Percentiles rank a stretch among this genome's conserved stretches.
These are phyloP conservation scores for Diaporthe vaccinii DNA, from an alignment of 2,329 filamentous ascomycete genomes.

Conservation along the genomic window DNA sequence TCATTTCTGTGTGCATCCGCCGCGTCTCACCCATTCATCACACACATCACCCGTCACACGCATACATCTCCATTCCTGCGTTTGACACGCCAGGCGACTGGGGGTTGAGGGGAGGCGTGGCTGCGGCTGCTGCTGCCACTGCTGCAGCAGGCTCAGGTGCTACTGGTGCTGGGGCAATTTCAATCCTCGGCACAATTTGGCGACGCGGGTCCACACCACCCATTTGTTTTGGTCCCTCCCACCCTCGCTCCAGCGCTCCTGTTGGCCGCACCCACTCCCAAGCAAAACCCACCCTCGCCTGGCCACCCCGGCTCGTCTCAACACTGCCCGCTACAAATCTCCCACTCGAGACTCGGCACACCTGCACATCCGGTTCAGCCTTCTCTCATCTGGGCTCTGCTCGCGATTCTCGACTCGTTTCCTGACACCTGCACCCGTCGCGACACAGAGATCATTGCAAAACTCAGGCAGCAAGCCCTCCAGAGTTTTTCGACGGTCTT, in stretches of 20 bases:
- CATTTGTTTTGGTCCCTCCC: conserved; percentile 39
- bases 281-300: conserved; percentile 25
- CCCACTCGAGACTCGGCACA: conserved; percentile 40
- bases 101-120: conserved; percentile 29
- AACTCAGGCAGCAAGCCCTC: conserved; percentile 22
- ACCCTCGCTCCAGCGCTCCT: conserved; percentile 28
- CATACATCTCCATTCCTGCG: conserved; percentile 18
- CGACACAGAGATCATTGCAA: conserved; percentile 39
- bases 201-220: conserved; percentile 38
- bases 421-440: conserved; percentile 30
- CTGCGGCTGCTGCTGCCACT: conserved; percentile 25
- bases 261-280: conserved; percentile 25
- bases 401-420: conserved; percentile 35
- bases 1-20: neutral
- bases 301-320: conserved; percentile 37
- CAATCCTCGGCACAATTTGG: conserved; percentile 41
- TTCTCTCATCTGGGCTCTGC: conserved; percentile 36
- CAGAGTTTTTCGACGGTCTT: conserved; percentile 33
- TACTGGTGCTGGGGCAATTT: conserved; percentile 38
- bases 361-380: conserved; percentile 33
- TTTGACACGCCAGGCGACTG: conserved; percentile 18
- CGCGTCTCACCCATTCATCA: neutral
- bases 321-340: conserved; percentile 39
- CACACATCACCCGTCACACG: conserved; percentile 13
- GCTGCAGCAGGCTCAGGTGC: conserved; percentile 13